Base-by-base conservation (phyloP, 371 early-diverging fungal genomes). In the Mortierella sp. region DNA sequence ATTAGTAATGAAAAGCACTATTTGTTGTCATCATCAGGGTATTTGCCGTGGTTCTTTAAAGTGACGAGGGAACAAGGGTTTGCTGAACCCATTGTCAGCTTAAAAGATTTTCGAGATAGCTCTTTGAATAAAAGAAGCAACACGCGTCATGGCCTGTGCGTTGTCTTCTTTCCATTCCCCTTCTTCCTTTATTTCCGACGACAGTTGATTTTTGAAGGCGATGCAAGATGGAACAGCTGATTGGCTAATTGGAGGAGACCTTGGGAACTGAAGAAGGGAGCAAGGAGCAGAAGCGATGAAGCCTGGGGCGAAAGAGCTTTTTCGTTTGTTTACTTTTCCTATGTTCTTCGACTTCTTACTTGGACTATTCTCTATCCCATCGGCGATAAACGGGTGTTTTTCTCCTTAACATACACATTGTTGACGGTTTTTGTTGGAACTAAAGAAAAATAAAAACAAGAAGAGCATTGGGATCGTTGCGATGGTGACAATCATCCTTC, bases 111-210 rank as follows among this genome's bases (percentile, higher is more conserved):
- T 34, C 40, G 16, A 64, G 5, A 34, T 13, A 40, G 39, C 64
- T 41, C 64, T 22, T 40, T 55, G 40, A 64, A 64, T 64, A 64
- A 40, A 40, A 40, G 19, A 63, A n/a, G n/a, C 19, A 11, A 41
- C n/a, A 64, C 64, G 64, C 64, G 64, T 58, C 19, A 19, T 58
- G 58, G 58, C 58, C 58, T 58, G 58, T 58, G 58, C 58, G 58
- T 24, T 24, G 24, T 24, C 1, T 9, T 29, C 31, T 24, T 6
- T 9, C 58, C 31, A 2, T 29, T 1, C 41, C 41, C 64, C 24
- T 24, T 40, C 26, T 45, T 45, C 45, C n/a, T 5, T 55, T 40
- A 2, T 34, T 64, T 19, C 40, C 4, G n/a, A n/a, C n/a, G n/a
- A n/a, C n/a, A n/a, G n/a, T n/a, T n/a, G n/a, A n/a, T n/a, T n/a